Evolutionary conservation across 495 filamentous ascomycete species (phyloP).

Genomic region (Amniculicola lignicola): DNA sequence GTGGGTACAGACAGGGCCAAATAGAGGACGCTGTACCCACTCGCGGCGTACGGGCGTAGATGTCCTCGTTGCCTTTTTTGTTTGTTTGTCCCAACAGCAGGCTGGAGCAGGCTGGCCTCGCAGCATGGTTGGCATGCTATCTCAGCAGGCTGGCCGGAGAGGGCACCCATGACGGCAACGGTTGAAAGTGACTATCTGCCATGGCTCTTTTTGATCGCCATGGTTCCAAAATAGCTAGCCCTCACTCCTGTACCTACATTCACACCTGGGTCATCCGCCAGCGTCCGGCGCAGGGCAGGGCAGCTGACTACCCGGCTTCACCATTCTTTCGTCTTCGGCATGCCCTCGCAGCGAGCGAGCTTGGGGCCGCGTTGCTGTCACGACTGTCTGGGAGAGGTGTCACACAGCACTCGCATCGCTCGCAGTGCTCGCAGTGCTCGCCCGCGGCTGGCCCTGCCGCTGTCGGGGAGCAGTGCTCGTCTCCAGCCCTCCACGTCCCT

Average conservation of each 20-base stretch:
- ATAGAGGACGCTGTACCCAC: background rate
- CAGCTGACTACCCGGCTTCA: conserved; percentile 22
- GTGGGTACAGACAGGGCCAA: background rate
- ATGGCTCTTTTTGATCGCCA: background rate
- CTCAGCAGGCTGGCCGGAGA: conserved; percentile 1
- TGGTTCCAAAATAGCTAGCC: conserved; percentile 10
- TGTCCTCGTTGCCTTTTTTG: no score
- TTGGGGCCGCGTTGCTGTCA: conserved; percentile 13
- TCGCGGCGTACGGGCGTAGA: no score
- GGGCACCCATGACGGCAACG: conserved; percentile 16
- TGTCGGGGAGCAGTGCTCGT: no score
- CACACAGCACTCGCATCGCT: conserved; percentile 11
- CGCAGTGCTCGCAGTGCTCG: background rate
- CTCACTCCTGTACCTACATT: conserved; percentile 30
- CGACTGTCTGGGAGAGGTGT: conserved; percentile 3
- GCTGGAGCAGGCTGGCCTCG: background rate
- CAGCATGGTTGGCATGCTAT: background rate
- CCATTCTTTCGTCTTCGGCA: background rate
- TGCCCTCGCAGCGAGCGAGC: conserved; percentile 3
- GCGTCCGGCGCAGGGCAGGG: conserved; percentile 28
- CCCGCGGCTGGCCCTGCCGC: no score
- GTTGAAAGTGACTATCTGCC: conserved; percentile 19
- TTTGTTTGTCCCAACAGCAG: no score
- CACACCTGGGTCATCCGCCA: conserved; percentile 25
- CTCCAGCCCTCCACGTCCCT: no score